Percentiles rank a stretch among this genome's conserved stretches.
phyloP scores from a whole-genome alignment of 2,329 filamentous ascomycete genomes.

The Orbilia blumenaviensis region DNA sequence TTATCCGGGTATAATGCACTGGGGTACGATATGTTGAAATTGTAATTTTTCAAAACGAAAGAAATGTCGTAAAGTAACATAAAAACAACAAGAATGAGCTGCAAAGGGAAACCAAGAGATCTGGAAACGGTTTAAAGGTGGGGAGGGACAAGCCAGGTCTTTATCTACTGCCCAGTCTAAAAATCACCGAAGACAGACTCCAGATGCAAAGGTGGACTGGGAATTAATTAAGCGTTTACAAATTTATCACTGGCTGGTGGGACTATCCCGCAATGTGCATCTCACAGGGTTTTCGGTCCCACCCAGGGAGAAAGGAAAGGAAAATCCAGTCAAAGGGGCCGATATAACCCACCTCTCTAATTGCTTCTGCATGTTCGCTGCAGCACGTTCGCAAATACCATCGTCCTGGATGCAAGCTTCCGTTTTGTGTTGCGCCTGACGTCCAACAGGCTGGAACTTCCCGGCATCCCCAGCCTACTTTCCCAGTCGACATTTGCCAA shows the following conservation, averaged over 20 bases:
- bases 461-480: not conserved
- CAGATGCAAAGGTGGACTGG: not conserved
- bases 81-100: not conserved
- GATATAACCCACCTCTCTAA: not conserved
- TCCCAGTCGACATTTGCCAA: not conserved
- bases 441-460: slow-evolving; percentile 4
- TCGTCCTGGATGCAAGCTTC: slow-evolving; percentile 3
- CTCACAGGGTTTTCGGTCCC: slow-evolving; percentile 31
- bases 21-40: not conserved
- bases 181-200: too few relatives aligned
- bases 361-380: slow-evolving; percentile 4
- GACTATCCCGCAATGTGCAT: slow-evolving; percentile 17
- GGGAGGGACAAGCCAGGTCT: slow-evolving; percentile 4
- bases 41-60: not conserved
- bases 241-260: slow-evolving; percentile 6
- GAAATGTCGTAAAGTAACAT: not conserved
- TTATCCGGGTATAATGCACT: not conserved
- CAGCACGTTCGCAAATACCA: slow-evolving; percentile 7
- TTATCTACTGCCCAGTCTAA: not conserved
- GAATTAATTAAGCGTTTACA: not conserved
- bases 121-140: slow-evolving; percentile 5
- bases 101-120: slow-evolving; percentile 4
- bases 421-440: slow-evolving; percentile 7
- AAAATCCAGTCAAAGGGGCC: not conserved
- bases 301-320: not conserved